phyloP scores from a whole-genome alignment of 768 basidiomycete species.

The Pleurotus pulmonarius region DNA sequence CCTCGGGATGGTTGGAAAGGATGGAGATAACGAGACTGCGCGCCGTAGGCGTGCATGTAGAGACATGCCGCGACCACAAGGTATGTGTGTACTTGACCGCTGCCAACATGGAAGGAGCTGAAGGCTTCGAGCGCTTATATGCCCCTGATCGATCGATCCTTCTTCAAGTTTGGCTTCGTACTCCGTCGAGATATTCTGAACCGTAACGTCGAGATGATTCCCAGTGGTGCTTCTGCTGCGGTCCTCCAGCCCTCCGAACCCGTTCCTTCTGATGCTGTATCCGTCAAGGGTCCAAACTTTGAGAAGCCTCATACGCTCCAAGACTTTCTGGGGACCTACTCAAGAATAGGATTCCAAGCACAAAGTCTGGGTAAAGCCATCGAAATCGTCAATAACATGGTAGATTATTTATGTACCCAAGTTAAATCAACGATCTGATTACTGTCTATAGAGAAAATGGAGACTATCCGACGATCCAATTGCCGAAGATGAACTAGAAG shows the following conservation, averaged over 20 bases:
- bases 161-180: no score
- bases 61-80: background rate
- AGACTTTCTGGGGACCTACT: slow-evolving; percentile 72
- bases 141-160: background rate
- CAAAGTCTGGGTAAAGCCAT: slow-evolving; percentile 87
- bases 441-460: slow-evolving; percentile 67
- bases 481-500: slow-evolving; percentile 64
- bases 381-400: slow-evolving; percentile 92
- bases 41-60: slow-evolving; percentile 1
- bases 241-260: slow-evolving; percentile 75
- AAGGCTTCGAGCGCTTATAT: no score
- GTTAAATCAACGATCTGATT: background rate
- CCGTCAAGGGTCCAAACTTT: slow-evolving; percentile 88
- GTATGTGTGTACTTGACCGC: background rate
- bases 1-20: background rate
- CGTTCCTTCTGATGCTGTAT: slow-evolving; percentile 56
- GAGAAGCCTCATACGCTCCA: slow-evolving; percentile 64
- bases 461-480: slow-evolving; percentile 84
- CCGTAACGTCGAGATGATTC: slow-evolving; percentile 27
- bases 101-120: background rate
- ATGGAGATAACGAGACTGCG: background rate
- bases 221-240: slow-evolving; percentile 65
- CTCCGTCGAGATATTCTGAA: no score
- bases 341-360: slow-evolving; percentile 96
- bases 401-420: slow-evolving; percentile 25